Evolutionary conservation across 495 filamentous ascomycete genomes (phyloP).

Genomic region (Amniculicola lignicola): DNA sequence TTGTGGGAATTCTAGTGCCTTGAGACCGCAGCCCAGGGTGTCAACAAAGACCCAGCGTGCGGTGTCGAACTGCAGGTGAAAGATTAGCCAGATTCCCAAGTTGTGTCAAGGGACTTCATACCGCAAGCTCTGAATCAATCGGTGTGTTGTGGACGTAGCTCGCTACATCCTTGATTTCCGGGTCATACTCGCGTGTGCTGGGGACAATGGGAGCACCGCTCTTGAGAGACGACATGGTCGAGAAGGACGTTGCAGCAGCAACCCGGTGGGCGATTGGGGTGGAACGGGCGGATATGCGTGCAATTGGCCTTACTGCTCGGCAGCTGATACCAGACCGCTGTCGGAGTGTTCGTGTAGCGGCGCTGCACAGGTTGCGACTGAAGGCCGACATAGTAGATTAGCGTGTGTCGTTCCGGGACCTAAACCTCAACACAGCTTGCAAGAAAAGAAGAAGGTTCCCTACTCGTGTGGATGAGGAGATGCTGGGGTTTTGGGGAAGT

Average conservation of each 20-base stretch:
- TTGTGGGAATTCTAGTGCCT: conserved; percentile 92
- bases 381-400: conserved; percentile 39
- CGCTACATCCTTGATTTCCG: conserved; percentile 92
- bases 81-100: conserved; percentile 4
- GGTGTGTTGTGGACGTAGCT: conserved; percentile 89
- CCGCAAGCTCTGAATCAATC: conserved; percentile 86
- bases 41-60: conserved; percentile 63
- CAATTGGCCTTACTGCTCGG: conserved; percentile 32
- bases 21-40: conserved; percentile 92
- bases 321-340: conserved; percentile 26
- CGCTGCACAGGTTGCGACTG: conserved; percentile 38
- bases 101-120: conserved; percentile 47
- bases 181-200: conserved; percentile 64
- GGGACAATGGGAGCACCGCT: conserved; percentile 52
- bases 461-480: conserved; percentile 18
- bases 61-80: conserved; percentile 74
- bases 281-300: conserved; percentile 20
- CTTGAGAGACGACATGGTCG: conserved; percentile 54
- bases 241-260: conserved; percentile 47
- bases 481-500: background rate
- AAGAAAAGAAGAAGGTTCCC: conserved; percentile 22
- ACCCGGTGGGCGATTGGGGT: conserved; percentile 21
- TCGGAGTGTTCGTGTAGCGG: conserved; percentile 35
- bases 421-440: conserved; percentile 19
- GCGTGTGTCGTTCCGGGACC: conserved; percentile 20